Percentiles rank a stretch among this genome's conserved stretches.
Conservation (phyloP, 495 filamentous ascomycete species). For the Tuber brumale region DNA sequence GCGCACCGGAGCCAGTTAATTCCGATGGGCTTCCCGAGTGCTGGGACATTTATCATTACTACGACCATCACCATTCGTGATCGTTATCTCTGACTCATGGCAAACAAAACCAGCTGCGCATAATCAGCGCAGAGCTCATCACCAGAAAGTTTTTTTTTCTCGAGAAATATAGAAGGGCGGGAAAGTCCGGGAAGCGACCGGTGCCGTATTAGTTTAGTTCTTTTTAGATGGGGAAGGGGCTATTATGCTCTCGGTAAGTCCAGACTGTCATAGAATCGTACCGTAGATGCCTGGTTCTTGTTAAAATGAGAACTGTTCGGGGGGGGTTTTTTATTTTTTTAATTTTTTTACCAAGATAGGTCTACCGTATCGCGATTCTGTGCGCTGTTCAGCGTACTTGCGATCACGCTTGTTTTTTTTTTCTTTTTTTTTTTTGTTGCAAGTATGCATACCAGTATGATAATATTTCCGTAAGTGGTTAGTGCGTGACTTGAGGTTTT, state of each 20-base stretch:
- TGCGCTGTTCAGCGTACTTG: not conserved
- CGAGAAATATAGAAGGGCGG: not conserved
- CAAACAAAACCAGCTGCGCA: not conserved
- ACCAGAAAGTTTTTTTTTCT: not conserved
- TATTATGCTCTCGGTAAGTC: not conserved
- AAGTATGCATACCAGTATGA: not conserved
- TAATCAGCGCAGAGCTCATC: constrained; percentile 5
- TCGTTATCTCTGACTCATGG: constrained; percentile 4
- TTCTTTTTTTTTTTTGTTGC: not conserved
- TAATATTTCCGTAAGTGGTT: not conserved
- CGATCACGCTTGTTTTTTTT: too few relatives aligned
- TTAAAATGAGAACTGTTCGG: not conserved
- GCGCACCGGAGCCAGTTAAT: not conserved
- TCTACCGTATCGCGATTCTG: not conserved
- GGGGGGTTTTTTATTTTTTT: too few relatives aligned
- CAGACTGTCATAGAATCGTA: not conserved
- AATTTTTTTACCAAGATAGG: not conserved
- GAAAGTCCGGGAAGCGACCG: not conserved
- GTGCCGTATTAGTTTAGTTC: not conserved
- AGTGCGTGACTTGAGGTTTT: not conserved
- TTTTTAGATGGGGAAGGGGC: not conserved
- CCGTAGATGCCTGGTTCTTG: not conserved
- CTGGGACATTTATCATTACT: constrained; percentile 3
- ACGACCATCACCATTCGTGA: not conserved
- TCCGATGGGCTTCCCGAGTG: not conserved